Evolutionary conservation across 805 yeast species (phyloP), one percentile per base, ranked within the genome.

Genomic region (Saccharomycopsis lassenensis): DNA sequence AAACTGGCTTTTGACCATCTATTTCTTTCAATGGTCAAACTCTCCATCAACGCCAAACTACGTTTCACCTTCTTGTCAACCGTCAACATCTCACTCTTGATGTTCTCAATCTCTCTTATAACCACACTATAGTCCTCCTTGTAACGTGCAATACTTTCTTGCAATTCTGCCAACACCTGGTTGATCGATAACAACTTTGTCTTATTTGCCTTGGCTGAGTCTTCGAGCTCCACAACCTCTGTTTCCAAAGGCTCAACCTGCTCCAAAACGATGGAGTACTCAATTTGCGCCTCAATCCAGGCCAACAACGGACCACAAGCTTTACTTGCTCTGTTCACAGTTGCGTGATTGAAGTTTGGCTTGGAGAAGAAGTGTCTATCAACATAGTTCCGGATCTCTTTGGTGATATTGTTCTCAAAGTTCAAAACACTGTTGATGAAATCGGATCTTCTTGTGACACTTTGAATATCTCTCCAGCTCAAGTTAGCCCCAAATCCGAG

Each of bases 271-370:
- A 70, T 50, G 0, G 89, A 70, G 50, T 79, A 89, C n/a, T 66
- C 61, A n/a, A 86, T 62, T 45, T 89, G 96, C 0, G 97, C 96
- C 36, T 67, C 66, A 0, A 86, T 87, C 97, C 97, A 89, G 43
- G 76, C 77, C 14, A 81, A 51, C 24, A 89, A 59, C 0, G 97
- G 97, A 0, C 95, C 97, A 59, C 96, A 85, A 0, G 96, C 96
- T 50, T 82, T 85, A 55, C 94, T 80, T 4, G 97, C 97, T 26
- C 96, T 63, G 48, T 81, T 72, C 0, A 84, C 94, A 0, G 81
- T 58, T 32, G 77, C 86, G 48, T 59, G 79, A 27, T 71, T 83
- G 52, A 70, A 87, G 35, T 72, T 78, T 0, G 75, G 69, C 36
- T 74, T 61, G 0, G 77, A 60, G 7, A 87, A 55, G 48, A 80